phyloP scores from a whole-genome alignment of 2,329 filamentous ascomycete genomes.

The Claviceps sorghi region DNA sequence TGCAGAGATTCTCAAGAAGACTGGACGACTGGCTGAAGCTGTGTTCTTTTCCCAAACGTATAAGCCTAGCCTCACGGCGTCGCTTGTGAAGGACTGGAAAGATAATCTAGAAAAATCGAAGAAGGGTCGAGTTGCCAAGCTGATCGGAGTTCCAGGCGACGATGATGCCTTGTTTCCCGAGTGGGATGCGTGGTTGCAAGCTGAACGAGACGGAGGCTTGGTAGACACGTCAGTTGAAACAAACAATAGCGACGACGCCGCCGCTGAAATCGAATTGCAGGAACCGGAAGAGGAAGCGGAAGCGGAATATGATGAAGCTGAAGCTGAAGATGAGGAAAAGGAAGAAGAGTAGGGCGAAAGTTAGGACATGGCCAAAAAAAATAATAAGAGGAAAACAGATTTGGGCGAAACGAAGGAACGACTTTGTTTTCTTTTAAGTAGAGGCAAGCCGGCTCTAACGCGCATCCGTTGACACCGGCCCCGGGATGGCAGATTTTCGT shows the following conservation, averaged over 20 bases:
- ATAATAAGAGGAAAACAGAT: slow-evolving; percentile 6
- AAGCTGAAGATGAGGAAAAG: slow-evolving; percentile 5
- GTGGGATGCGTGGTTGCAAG: slow-evolving; percentile 77
- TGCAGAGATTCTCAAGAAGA: slow-evolving; percentile 63
- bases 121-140: slow-evolving; percentile 70
- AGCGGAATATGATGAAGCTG: slow-evolving; percentile 8
- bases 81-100: slow-evolving; percentile 68
- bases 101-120: slow-evolving; percentile 66
- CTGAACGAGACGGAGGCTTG: slow-evolving; percentile 58
- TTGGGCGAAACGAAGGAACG: slow-evolving; percentile 1
- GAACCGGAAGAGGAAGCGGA: slow-evolving; percentile 11
- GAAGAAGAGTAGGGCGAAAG: slow-evolving; percentile 12
- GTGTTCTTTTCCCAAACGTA: slow-evolving; percentile 92
- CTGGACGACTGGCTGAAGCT: slow-evolving; percentile 68
- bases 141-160: slow-evolving; percentile 68
- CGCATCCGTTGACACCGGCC: neutral
- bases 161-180: slow-evolving; percentile 87
- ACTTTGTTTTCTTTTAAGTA: neutral
- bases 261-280: slow-evolving; percentile 6
- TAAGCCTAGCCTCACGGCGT: slow-evolving; percentile 61
- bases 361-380: slow-evolving; percentile 6
- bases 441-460: neutral
- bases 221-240: slow-evolving; percentile 4
- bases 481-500: neutral
- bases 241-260: slow-evolving; percentile 4